Conservation (phyloP, 2,329 filamentous ascomycete species). For the Graphium sp. region DNA sequence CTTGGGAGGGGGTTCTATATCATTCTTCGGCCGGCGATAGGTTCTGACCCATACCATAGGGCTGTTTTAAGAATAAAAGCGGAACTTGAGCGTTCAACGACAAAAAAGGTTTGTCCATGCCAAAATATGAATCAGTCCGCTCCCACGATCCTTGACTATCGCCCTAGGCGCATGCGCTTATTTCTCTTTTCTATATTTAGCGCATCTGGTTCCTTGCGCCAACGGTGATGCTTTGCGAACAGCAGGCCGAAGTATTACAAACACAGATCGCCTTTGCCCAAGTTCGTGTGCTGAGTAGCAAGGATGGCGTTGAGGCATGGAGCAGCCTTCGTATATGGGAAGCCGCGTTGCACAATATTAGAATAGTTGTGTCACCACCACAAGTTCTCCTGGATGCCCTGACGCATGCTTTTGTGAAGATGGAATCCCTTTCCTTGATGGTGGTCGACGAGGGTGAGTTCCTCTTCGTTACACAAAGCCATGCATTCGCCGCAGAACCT, state of each 20-base stretch:
- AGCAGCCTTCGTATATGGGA: slow-evolving; percentile 51
- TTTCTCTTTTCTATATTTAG: neutral
- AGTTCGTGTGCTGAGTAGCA: slow-evolving; percentile 47
- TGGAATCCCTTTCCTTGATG: slow-evolving; percentile 47
- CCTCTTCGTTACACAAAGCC: too few relatives aligned
- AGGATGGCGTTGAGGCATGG: slow-evolving; percentile 60
- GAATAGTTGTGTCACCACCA: slow-evolving; percentile 64
- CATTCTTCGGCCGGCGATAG: neutral
- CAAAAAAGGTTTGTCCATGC: slow-evolving; percentile 30
- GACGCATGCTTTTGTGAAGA: slow-evolving; percentile 53
- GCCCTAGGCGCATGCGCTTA: too few relatives aligned
- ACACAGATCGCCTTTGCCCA: slow-evolving; percentile 41
- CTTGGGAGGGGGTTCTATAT: neutral
- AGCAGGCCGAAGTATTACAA: slow-evolving; percentile 46
- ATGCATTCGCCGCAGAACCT: too few relatives aligned
- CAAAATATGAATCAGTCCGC: neutral
- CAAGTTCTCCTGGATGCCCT: slow-evolving; percentile 62
- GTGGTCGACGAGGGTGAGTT: slow-evolving; percentile 74
- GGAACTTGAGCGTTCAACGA: slow-evolving; percentile 38
- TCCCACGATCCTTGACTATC: too few relatives aligned
- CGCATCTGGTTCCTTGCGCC: slow-evolving; percentile 58
- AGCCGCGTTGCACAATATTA: slow-evolving; percentile 41
- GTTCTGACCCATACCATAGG: slow-evolving; percentile 19
- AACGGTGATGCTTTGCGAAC: slow-evolving; percentile 48
- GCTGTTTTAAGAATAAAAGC: slow-evolving; percentile 50